A percentile compares a stretch with the other conserved stretches of the same genome.
Conservation (phyloP, 805 yeast species). For the Jamesozyma rosinii region DNA sequence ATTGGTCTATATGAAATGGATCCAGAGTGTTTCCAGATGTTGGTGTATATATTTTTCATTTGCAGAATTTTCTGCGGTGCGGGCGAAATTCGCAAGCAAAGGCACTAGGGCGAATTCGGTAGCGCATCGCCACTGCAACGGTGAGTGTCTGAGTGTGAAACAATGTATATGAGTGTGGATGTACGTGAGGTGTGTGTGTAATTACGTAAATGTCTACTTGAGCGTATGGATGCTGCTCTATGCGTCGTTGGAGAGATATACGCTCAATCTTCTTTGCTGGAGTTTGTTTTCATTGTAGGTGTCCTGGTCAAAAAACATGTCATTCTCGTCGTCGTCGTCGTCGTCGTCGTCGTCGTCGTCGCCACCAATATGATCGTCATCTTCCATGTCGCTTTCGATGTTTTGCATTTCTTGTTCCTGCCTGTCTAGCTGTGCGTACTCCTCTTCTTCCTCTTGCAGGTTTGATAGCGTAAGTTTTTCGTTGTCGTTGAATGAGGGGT, state of each 20-base stretch:
- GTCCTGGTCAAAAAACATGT: not conserved
- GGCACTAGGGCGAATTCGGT: no score
- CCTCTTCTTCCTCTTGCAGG: not conserved
- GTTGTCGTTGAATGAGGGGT: not conserved
- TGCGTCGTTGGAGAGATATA: conserved; percentile 3
- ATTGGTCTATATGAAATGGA: no score
- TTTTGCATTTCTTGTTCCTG: not conserved
- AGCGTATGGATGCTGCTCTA: no score
- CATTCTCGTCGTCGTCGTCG: not conserved
- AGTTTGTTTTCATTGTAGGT: conserved; percentile 2
- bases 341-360: not conserved
- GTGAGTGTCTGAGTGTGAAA: no score
- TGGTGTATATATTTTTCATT: no score
- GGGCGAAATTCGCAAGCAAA: no score
- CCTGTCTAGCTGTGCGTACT: not conserved
- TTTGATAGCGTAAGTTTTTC: not conserved
- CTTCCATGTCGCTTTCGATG: not conserved
- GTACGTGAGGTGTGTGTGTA: no score
- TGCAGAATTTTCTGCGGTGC: no score
- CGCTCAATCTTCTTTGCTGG: conserved; percentile 5
- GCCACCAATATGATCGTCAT: not conserved
- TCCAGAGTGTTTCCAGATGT: no score
- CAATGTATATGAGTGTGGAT: no score
- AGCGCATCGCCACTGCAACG: no score
- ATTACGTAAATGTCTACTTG: no score